Evolutionary conservation across 805 yeast genomes (phyloP), one percentile per base, ranked within the genome.

Genomic region (Cyberlindnera xylosilytica): DNA sequence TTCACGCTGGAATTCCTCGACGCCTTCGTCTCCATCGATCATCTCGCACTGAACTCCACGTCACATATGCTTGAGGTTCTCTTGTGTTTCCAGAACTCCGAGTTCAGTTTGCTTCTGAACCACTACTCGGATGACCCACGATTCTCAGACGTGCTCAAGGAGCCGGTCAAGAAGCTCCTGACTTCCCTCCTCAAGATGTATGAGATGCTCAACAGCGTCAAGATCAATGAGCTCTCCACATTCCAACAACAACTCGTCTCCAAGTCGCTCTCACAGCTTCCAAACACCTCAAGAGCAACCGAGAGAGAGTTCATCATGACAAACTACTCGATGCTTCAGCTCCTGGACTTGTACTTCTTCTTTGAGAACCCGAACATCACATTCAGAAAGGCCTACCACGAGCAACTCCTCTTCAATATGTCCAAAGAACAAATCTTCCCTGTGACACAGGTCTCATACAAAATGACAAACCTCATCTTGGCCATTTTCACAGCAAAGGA

Each of bases 371-470:
- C 81, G 15, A 78, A 79, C 55, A 69, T 77, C 56, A 65, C 81
- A 0, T 83, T 83, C 63, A 79, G 75, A 47, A 82, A 81, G 60
- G 62, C 70, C 23, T 79, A 73, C 54, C 77, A 74, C 41, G 87
- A 83, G 56, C 87, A 82, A 50, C 64, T 79, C 36, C 66, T 83
- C 63, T 80, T 83, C 69, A 76, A 79, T 36, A 70, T 73, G 42
- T 70, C 69, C 41, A 64, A 79, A 55, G 83, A 86, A 1, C 56
- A 82, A 20, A 68, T 61, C 10, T 56, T 62, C 42, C 65, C 72
- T 35, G 58, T 69, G 3, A 46, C 64, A 5, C 49, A 53, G 18
- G 51, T 71, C 1, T 62, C 72, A 1, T 45, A 57, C 17, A 45
- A 42, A 20, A 51, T 57, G 34, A 46, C 62, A 1, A 39, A 53